Base-by-base conservation (phyloP, 352 stramenopile genomes). In the Phytophthora pluvialis region DNA sequence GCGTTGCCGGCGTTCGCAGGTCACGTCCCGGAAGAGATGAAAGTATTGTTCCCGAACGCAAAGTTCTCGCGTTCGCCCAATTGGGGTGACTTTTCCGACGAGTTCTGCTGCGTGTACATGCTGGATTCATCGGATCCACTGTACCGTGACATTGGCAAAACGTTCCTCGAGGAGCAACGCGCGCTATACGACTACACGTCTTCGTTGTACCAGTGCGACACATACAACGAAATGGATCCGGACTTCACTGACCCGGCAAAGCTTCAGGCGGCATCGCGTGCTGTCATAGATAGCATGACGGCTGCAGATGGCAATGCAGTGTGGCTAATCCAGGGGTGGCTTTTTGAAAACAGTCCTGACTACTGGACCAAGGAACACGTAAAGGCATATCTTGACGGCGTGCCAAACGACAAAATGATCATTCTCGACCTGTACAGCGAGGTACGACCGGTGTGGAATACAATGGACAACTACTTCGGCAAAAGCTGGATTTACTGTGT, bases 1-100 rank as follows among this genome's bases (percentile, higher is more conserved):
- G 83, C 91, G 11, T 73, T 98, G n/a, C 93, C 91, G 1, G 90
- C 77, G 3, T 98, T 98, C 64, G 88, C 85, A 2, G 85, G 92
- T 1, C 90, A 97, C 52, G 88, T 97, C 21, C 91, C 93, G 0
- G 76, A 94, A 64, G 89, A 95, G 50, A 60, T 98, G 38, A 81
- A 88, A 51, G 25, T 64, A 16, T 66, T 88, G 8, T 95, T 88
- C 64, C 77, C 89, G 1, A 67, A 87, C 12, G 80, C 88, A 13
- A 94, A 91, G 59, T 95, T 96, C 64, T 75, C 80, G 38, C 77
- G 86, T 12, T 94, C 86, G 15, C 84, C 86, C 11, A 90, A 92
- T 64, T 94, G 86, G 86, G 81, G 81, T 43, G 76, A 75, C 52
- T 93, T 93, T 66, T 81, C 84, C 7, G 85, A 93, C 7, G 83